Evolutionary conservation across 2,329 filamentous ascomycete genomes (phyloP), one percentile per base, ranked within the genome.

Genomic region (Trichophyton schoenleinii): DNA sequence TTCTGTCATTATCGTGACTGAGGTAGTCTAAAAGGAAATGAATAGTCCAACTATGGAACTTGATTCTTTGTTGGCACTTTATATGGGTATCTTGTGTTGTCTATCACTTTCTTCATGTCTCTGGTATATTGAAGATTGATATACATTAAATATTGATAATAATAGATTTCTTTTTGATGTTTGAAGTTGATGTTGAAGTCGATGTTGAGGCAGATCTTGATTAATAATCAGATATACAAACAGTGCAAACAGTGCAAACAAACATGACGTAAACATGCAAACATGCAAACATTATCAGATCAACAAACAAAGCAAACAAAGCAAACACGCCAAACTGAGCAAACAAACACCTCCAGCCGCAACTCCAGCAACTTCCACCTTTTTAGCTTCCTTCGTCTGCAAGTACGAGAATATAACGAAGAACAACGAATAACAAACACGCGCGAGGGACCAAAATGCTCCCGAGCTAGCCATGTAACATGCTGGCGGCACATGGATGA

Each of bases 401-500:
- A 22, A 22, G 49, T 53, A 53, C 49, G 49, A 53, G 49, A 52
- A 28, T 38, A 38, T 38, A 38, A 38, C 34, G 34, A 38, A 38
- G 34, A 13, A 38, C 34, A 38, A 38, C 34, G 34, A 38, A 38
- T 38, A 38, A 38, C 34, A 38, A 38, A 38, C 34, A 38, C 34
- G 28, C 22, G 9, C 22, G 11, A 31, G 22, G 11, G 49, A 22
- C 18, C 13, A n/a, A n/a, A 31, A 31, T 11, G 18, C 49, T 34
- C 22, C 22, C 13, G 13, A 34, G 11, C 9, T 25, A 3, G 28
- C 49, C 49, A 28, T 13, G 34, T 1, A 31, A 31, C n/a, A 25
- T 60, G 62, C 63, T 60, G 58, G 38, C 62, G 38, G 5, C 20
- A 31, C 31, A 48, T 38, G 11, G 31, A 34, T n/a, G 34, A 7